A percentile compares a stretch with the other conserved stretches of the same genome.
These are phyloP conservation scores for Crotalaria pallida DNA, from an alignment of 306 rosid genomes.

Conservation along the genomic window DNA sequence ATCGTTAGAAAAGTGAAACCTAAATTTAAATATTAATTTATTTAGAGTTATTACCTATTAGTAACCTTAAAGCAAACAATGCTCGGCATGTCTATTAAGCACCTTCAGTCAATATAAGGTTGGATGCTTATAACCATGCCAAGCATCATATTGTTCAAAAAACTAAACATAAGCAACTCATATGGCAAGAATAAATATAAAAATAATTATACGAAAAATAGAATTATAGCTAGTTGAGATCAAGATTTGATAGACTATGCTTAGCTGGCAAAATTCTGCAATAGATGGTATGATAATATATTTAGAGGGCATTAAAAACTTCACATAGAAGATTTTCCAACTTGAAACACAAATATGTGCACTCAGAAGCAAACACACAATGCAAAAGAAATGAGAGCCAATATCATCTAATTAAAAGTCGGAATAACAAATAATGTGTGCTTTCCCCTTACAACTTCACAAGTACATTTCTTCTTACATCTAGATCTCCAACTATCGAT, in stretches of 20 bases:
- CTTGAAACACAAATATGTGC: background rate
- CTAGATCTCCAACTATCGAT: background rate
- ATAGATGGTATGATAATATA: background rate
- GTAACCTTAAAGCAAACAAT: background rate
- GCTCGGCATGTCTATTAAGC: background rate
- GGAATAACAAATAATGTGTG: background rate
- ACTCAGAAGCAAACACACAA: background rate
- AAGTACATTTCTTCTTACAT: slow-evolving; percentile 10
- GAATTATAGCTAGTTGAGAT: background rate
- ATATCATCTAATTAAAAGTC: background rate
- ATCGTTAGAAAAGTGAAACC: background rate
- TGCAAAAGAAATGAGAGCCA: background rate
- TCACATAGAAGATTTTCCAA: background rate
- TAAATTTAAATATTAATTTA: background rate
- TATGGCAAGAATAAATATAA: background rate
- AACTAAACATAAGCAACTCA: background rate
- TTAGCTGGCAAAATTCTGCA: background rate
- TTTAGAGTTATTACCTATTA: background rate
- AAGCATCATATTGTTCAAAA: background rate
- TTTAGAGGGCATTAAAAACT: background rate
- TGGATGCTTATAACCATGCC: background rate
- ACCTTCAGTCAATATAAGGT: background rate
- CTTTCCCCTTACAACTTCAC: slow-evolving; percentile 15
- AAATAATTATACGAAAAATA: background rate
- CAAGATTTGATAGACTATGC: background rate